Evolutionary conservation across 164 flowering plant genomes (phyloP), one percentile per base, ranked within the genome.

Genomic region (Kalanchoe fedtschenkoi): DNA sequence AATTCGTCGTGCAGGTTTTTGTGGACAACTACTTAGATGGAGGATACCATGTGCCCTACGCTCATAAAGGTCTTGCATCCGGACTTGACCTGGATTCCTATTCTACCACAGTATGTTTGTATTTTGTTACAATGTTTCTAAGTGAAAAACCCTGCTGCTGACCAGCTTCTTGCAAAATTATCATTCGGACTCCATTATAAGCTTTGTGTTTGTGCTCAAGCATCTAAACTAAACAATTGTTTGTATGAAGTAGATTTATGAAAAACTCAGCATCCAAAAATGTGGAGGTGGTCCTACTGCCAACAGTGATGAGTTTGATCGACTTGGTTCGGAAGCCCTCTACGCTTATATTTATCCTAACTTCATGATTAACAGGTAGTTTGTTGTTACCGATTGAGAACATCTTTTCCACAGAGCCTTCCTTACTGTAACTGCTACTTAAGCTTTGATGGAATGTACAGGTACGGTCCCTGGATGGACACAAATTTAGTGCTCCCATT

Each of bases 381-480:
- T 61, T 3, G 9, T 32, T 41, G 21, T 51, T 17, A 2, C 26
- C 17, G 5, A 26, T 51, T 51, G 56, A 10, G 24, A 15, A 24
- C 14, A 26, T 24, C 1, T 51, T 42, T 11, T 28, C 30, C 32
- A 11, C 26, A 8, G 14, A 51, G 30, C 16, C 24, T 29, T 8
- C 24, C 33, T 24, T 7, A 11, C 15, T 15, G 32, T 19, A 44
- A 19, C 32, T 51, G 56, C 21, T 51, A 15, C 32, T 6, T 11
- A 51, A 28, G 17, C 17, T 26, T 38, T 61, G 38, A 7, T 10
- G 28, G 22, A 29, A 34, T 62, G 66, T 46, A 16, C 58, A 92
- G 98, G 78, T 93, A 89, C 67, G 97, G 98, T 58, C 98, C 96
- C 41, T 89, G 98, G 98, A 83, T 93, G 96, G 97, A 89, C 69